Evolutionary conservation across 805 yeast species (phyloP).

Genomic region (Yarrowia keelungensis): DNA sequence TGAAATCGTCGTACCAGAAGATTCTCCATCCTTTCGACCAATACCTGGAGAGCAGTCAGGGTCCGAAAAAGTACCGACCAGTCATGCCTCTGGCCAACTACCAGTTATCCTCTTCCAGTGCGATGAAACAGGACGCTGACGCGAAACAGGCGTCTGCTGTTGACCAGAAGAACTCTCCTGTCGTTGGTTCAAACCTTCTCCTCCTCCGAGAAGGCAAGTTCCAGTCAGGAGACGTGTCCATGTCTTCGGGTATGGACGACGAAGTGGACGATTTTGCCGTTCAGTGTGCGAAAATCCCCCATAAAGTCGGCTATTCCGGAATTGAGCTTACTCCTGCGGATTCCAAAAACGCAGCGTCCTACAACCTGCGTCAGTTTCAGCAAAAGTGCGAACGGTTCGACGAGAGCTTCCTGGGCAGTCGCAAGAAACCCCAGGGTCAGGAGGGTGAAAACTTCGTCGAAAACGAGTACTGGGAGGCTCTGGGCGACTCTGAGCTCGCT

Average conservation of each 20-base stretch:
- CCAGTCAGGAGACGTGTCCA: slow-evolving; percentile 5
- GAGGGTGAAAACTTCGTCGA: slow-evolving; percentile 57
- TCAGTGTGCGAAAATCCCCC: neutral
- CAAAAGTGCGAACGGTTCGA: slow-evolving; percentile 60
- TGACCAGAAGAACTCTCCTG: slow-evolving; percentile 14
- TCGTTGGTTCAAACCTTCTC: slow-evolving; percentile 1
- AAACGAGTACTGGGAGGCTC: slow-evolving; percentile 69
- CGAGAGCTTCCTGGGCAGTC: slow-evolving; percentile 41
- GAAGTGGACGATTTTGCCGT: slow-evolving; percentile 25
- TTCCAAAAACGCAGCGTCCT: slow-evolving; percentile 57
- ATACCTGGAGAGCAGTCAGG: slow-evolving; percentile 39
- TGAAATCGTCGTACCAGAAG: slow-evolving; percentile 65
- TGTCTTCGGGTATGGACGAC: neutral
- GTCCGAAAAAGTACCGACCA: slow-evolving; percentile 24
- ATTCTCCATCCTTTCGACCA: slow-evolving; percentile 49
- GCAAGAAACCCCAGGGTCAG: slow-evolving; percentile 10
- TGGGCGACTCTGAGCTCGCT: slow-evolving; percentile 52
- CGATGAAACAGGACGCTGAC: neutral
- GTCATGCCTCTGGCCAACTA: slow-evolving; percentile 36
- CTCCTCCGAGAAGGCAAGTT: slow-evolving; percentile 27
- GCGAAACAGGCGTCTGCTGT: neutral
- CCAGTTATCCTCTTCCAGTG: neutral
- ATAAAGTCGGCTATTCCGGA: slow-evolving; percentile 30
- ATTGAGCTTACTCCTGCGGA: slow-evolving; percentile 42
- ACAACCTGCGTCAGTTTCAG: slow-evolving; percentile 63